These are phyloP conservation scores for Cyclanthera cordifolia DNA, from an alignment of 306 rosid species.

Conservation along the genomic window DNA sequence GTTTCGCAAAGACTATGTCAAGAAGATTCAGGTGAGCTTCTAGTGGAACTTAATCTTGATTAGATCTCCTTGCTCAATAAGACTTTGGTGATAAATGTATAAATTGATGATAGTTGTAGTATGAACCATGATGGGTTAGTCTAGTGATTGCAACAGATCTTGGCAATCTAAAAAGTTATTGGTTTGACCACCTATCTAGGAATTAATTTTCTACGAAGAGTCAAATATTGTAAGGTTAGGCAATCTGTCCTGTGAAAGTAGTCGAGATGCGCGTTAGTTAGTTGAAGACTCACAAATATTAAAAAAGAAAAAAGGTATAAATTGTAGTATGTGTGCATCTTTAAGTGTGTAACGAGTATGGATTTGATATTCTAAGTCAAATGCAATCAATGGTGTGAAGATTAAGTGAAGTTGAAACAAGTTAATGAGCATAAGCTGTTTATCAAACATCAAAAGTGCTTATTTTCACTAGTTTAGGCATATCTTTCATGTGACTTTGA, in stretches of 20 bases:
- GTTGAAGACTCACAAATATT: no score
- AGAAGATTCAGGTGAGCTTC: constrained; percentile 26
- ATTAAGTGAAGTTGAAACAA: neutral
- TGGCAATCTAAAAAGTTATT: no score
- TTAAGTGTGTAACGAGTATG: neutral
- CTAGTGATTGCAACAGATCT: no score
- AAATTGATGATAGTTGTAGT: no score
- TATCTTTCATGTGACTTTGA: neutral
- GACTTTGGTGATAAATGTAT: neutral
- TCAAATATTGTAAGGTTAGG: no score
- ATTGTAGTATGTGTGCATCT: neutral
- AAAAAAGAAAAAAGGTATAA: no score
- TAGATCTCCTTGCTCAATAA: neutral
- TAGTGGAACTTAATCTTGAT: neutral
- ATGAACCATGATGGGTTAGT: no score
- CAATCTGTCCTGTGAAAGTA: no score
- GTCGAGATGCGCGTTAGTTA: no score
- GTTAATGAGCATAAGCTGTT: neutral
- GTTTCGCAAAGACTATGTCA: constrained; percentile 28
- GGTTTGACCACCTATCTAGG: no score
- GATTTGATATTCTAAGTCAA: neutral
- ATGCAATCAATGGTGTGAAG: neutral
- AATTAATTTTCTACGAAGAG: no score
- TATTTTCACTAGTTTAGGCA: neutral
- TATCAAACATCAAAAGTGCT: neutral